Base-by-base conservation (phyloP, 1,284 basidiomycete genomes). In the Leucoagaricus sp. region DNA sequence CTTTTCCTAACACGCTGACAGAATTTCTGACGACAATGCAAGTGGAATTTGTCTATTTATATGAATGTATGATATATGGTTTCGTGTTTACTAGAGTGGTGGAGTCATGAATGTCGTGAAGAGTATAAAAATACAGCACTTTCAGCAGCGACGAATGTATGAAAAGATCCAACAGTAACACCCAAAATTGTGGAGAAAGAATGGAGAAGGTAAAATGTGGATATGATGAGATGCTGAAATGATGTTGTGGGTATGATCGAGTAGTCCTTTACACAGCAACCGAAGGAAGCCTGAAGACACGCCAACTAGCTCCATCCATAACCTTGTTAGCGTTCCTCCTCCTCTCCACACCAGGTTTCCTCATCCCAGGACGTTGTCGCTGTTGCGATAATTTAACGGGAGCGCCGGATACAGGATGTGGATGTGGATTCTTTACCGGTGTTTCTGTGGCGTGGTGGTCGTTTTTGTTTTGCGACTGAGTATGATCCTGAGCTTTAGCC, bases 251-350 rank as follows among this genome's bases (percentile, higher is more conserved):
- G 17, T 15, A 49, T 33, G n/a, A 21, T 13, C 21, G 48, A 12
- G 15, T 34, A 0, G 29, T 9, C 23, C 10, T 44, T 31, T 28
- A 36, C 23, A 45, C 46, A 45, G 46, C 29, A 31, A 56, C 48
- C 23, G 26, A 13, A 2, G 48, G 26, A 45, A 40, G 54, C 46
- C 53, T 47, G 9, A 55, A 40, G 8, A 34, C 17, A 9, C 54
- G 47, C 54, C 54, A 56, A 21, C 40, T 38, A 21, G 33, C 41
- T 29, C 41, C 52, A 25, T 53, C 54, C 12, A 50, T 29, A 13
- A 42, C 47, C n/a, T 50, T 49, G n/a, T 17, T 38, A n/a, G 45
- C 48, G 13, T 56, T 56, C 4, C 41, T 26, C 42, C 40, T 45
- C 31, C 38, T 49, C 36, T 49, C 53, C 1, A 40, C 29, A 26